Evolutionary conservation across 1,284 basidiomycete genomes (phyloP).

Genomic region (Bondarzewia mesenterica): DNA sequence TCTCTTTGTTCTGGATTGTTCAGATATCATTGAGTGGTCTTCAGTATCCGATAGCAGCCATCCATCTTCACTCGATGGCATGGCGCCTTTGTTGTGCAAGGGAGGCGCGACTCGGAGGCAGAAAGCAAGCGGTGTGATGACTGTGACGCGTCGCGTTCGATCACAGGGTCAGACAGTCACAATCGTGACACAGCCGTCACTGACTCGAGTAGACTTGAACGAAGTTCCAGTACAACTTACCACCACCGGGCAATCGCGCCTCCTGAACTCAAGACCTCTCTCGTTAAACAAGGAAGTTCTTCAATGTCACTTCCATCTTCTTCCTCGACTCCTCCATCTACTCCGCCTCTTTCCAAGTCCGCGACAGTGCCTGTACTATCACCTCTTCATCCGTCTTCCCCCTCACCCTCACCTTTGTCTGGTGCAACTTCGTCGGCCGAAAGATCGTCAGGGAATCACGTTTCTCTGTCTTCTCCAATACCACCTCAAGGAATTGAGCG

Average conservation of each 20-base stretch:
- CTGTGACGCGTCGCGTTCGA: slow-evolving; percentile 4
- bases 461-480: slow-evolving; percentile 7
- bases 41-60: slow-evolving; percentile 15
- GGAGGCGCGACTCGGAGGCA: neutral
- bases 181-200: neutral
- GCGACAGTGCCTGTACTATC: slow-evolving; percentile 11
- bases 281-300: neutral
- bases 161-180: too few relatives aligned
- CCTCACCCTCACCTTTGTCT: slow-evolving; percentile 6
- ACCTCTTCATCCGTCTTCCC: slow-evolving; percentile 20
- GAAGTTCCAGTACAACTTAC: too few relatives aligned
- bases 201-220: too few relatives aligned
- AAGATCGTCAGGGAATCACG: neutral
- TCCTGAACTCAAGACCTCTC: neutral
- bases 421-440: slow-evolving; percentile 5
- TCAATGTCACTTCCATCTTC: slow-evolving; percentile 9
- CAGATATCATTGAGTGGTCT: slow-evolving; percentile 7
- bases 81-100: neutral
- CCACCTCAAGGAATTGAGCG: slow-evolving; percentile 11
- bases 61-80: slow-evolving; percentile 1
- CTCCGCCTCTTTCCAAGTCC: slow-evolving; percentile 9
- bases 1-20: neutral
- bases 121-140: neutral
- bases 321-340: slow-evolving; percentile 3
- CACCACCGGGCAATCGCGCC: neutral